Base-by-base conservation (phyloP, 805 yeast species). In the Wickerhamiella galacta region DNA sequence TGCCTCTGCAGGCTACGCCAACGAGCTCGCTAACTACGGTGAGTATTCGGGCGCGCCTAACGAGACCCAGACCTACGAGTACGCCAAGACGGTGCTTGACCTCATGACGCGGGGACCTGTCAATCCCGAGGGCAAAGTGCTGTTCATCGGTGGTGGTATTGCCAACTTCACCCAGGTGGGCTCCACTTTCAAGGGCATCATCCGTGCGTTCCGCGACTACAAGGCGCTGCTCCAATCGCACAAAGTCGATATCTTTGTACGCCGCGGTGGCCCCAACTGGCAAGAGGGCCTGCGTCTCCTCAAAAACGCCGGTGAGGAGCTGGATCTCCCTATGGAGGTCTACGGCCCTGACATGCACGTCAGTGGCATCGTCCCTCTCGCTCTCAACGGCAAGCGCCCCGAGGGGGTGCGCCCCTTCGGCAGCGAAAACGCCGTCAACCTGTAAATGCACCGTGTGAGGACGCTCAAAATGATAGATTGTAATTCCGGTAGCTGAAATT, bases 301-400 rank as follows among this genome's bases (percentile, higher is more conserved):
- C 51, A 57, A 53, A 49, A 46, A 51, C 32, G 60, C 62, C 28
- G 63, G 65, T 30, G 61, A 61, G 45, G 66, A 60, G 43, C 54
- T 61, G 14, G 58, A 55, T 25, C 44, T 60, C 38, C 61, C 62
- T 23, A 61, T 60, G 66, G 65, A 60, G 48, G 57, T 61, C 37
- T 60, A 53, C 43, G 66, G 66, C n/a, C 66, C 66, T n/a, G 66
- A 61, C 38, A 61, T 61, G 66, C 66, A 60, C 42, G 66, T 60
- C 18, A 52, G 60, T 20, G 66, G 66, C 20, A 61, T 60, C 33
- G 66, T 60, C 11, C 66, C 66, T 20, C 43, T 60, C 30, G 66
- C 64, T 16, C 50, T 60, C 30, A 42, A 39, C 25, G 57, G 54
- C 40, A 60, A 59, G 54, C 52, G 57, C 14, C 61, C 63, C 25